A percentile compares a stretch with the other conserved stretches of the same genome.
Conservation (phyloP, 257 asterid genomes). For the Forsythia suspensa region DNA sequence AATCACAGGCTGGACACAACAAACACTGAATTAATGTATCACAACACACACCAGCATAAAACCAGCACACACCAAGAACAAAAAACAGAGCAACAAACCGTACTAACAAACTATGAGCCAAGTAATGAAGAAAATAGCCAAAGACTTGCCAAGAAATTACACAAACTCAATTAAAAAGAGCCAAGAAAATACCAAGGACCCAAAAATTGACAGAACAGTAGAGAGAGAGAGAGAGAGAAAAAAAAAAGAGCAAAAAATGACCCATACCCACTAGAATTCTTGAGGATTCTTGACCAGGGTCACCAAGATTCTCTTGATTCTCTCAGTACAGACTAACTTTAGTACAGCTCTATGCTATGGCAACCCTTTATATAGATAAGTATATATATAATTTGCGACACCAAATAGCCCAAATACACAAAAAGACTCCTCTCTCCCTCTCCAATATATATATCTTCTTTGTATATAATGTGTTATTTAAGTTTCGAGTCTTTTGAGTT, state of each 20-base stretch:
- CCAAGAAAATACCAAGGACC: background rate
- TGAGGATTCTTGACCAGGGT: slow-evolving; percentile 29
- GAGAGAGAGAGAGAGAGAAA: background rate
- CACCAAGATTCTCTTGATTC: slow-evolving; percentile 27
- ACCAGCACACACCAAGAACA: slow-evolving; percentile 4
- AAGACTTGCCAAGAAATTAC: too few relatives aligned
- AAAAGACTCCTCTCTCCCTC: background rate
- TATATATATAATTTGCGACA: background rate
- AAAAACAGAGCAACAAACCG: background rate
- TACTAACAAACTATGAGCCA: background rate
- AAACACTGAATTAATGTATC: background rate
- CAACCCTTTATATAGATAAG: background rate
- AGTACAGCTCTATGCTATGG: background rate
- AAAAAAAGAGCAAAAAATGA: slow-evolving; percentile 8
- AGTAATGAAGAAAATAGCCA: background rate
- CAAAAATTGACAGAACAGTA: background rate
- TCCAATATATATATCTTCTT: background rate
- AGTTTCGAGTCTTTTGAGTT: slow-evolving; percentile 24
- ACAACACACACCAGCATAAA: too few relatives aligned
- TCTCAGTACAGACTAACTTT: slow-evolving; percentile 11
- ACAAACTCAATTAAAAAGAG: background rate
- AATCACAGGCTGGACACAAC: slow-evolving; percentile 19
- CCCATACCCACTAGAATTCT: slow-evolving; percentile 52
- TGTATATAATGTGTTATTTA: slow-evolving; percentile 18
- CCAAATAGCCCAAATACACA: background rate